Conservation (phyloP, 2,329 filamentous ascomycete species). For the Pseudogymnoascus destructans region DNA sequence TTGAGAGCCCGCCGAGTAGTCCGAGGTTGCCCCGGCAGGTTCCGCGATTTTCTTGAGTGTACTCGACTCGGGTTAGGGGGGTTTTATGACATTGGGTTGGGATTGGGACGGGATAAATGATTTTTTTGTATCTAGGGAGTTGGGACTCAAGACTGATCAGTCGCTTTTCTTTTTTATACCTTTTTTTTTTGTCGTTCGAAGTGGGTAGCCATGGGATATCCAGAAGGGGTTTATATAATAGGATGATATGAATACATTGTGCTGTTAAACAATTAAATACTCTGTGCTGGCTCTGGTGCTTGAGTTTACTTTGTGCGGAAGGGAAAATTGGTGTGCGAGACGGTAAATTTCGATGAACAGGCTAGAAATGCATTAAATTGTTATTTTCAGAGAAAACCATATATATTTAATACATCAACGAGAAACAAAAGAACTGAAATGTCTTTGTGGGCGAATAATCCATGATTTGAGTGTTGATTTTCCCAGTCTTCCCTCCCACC, state of each 20-base stretch:
- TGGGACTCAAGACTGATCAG: not conserved
- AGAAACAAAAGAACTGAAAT: not conserved
- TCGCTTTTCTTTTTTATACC: not conserved
- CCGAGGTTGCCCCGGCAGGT: conserved; percentile 15
- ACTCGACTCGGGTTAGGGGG: not conserved
- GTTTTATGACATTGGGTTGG: not conserved
- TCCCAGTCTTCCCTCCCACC: not conserved
- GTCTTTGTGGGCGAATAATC: not conserved
- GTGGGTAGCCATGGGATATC: not conserved
- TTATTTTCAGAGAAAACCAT: not conserved
- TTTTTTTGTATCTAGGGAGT: not conserved
- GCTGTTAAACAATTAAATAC: not conserved
- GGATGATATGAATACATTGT: not conserved
- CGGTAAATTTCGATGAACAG: not conserved
- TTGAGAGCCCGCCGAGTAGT: conserved; percentile 24
- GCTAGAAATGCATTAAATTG: not conserved
- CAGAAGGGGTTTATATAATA: not conserved
- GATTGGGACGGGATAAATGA: not conserved
- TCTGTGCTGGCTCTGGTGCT: not conserved
- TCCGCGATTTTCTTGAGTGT: not conserved
- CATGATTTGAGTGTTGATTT: not conserved
- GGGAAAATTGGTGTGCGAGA: not conserved
- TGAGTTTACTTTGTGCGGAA: not conserved
- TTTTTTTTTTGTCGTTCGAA: not conserved
- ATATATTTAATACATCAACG: not conserved